These are phyloP conservation scores for Camellia granthamiana DNA, from an alignment of 148 eudicot species.

Conservation along the genomic window DNA sequence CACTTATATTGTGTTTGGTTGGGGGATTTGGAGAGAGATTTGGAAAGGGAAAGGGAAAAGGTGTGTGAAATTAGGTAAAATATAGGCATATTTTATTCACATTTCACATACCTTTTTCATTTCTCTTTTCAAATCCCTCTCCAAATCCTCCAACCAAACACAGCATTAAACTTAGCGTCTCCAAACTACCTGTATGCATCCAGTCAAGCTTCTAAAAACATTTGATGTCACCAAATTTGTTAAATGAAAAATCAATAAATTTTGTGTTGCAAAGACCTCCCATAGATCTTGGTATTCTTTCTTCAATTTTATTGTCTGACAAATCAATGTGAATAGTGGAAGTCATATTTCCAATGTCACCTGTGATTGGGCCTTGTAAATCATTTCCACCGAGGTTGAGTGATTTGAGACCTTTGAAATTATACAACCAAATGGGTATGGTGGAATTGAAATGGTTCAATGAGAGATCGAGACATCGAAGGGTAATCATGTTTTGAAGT, in stretches of 20 bases:
- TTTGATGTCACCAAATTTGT: background rate
- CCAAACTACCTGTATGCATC: background rate
- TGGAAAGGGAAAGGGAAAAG: too few species aligned
- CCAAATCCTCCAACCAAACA: too few species aligned
- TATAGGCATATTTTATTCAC: too few species aligned
- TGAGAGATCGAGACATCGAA: constrained; percentile 3
- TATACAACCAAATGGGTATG: constrained; percentile 19
- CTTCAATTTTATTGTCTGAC: constrained; percentile 1
- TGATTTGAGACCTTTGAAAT: background rate
- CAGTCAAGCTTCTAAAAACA: background rate
- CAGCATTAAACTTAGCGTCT: fast-evolving
- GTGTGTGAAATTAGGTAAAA: too few species aligned
- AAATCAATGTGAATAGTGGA: background rate
- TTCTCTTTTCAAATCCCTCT: too few species aligned
- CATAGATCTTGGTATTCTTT: background rate
- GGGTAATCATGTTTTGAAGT: background rate
- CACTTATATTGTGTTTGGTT: too few species aligned
- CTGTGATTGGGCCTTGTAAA: background rate
- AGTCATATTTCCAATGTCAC: constrained; percentile 3
- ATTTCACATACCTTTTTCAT: too few species aligned
- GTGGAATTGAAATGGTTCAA: constrained; percentile 10
- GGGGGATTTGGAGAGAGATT: too few species aligned
- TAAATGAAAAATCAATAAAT: background rate
- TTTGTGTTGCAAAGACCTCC: background rate
- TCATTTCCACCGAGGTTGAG: background rate